Evolutionary conservation across 805 yeast species (phyloP), one percentile per base, ranked within the genome.

Genomic region (Wickerhamiella musiphila): DNA sequence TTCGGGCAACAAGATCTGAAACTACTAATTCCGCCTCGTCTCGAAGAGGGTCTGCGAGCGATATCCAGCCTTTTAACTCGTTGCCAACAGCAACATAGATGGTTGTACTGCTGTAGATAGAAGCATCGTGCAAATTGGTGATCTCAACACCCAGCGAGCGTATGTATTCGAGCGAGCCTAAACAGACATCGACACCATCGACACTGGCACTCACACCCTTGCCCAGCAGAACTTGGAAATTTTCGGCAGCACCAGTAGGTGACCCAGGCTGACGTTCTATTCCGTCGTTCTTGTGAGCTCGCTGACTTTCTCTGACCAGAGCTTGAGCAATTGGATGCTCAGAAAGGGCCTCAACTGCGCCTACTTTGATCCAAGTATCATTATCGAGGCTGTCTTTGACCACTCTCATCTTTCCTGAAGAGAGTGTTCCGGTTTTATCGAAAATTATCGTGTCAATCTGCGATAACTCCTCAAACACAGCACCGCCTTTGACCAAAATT

Each of bases 401-500:
- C 2, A 66, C 67, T 3, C 46, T 54, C 90, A 90, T 78, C 26
- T 66, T 59, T 10, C 98, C 98, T 0, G 75, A 60, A 0, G 99
- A 92, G 27, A 90, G 60, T 0, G 98, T 90, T 3, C 98, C 98
- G 0, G 99, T 90, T 54, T 90, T 90, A 56, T 90, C 98, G 52
- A 90, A 86, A 19, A 90, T 60, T 18, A 82, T 69, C 9, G 69
- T 63, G 40, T 72, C 66, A 24, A 81, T 61, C 13, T 63, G 56
- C 45, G 69, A 68, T 6, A 90, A 74, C 35, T 58, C 63, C 48
- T 90, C 96, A 39, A 90, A 63, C 11, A 78, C 69, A 32, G 77
- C 93, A 15, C 95, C 98, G 29, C 95, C 94, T 53, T 86, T 90
- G 46, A 90, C 78, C 33, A 90, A 60, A 4, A 90, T 77, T 13